These are phyloP conservation scores for Phytophthora idaei DNA, from an alignment of 352 stramenopile genomes.

Conservation along the genomic window DNA sequence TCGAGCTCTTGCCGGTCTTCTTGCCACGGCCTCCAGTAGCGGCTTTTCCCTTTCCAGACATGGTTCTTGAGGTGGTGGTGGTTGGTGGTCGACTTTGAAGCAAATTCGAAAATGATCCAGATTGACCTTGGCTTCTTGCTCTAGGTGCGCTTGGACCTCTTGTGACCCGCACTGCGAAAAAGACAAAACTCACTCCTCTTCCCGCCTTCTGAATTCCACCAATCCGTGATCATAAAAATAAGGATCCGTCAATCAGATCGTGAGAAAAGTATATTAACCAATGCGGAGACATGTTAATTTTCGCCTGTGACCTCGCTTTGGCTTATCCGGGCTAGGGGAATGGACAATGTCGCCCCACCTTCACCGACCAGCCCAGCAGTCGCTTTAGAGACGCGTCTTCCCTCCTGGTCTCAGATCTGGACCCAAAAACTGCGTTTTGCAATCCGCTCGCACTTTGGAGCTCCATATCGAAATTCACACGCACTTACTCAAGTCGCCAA, in stretches of 20 bases:
- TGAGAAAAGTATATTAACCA: conserved; percentile 9
- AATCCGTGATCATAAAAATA: conserved; percentile 3
- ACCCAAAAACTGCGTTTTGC: conserved; percentile 1
- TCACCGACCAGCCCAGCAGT: background rate
- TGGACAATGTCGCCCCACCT: conserved; percentile 5
- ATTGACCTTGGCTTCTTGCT: background rate
- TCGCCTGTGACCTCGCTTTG: conserved; percentile 23
- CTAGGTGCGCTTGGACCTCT: conserved; percentile 6
- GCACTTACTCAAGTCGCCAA: conserved; percentile 32
- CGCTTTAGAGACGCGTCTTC: background rate
- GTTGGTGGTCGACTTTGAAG: conserved; percentile 46
- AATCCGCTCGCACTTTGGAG: background rate
- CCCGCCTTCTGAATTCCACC: conserved; percentile 22
- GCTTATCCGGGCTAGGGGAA: conserved; percentile 8
- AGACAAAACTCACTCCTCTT: conserved; percentile 4
- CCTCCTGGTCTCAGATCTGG: conserved; percentile 14
- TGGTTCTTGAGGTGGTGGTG: conserved; percentile 42
- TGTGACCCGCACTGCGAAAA: background rate
- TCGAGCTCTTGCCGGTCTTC: conserved; percentile 64
- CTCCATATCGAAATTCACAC: conserved; percentile 39
- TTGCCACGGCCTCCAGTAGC: conserved; percentile 76
- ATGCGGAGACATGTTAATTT: conserved; percentile 10
- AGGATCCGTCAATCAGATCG: conserved; percentile 27
- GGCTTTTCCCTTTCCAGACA: conserved; percentile 83
- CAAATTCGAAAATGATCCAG: conserved; percentile 44